These are phyloP conservation scores for Chytridium lagenaria DNA, from an alignment of 371 early-diverging fungal genomes.

Conservation along the genomic window DNA sequence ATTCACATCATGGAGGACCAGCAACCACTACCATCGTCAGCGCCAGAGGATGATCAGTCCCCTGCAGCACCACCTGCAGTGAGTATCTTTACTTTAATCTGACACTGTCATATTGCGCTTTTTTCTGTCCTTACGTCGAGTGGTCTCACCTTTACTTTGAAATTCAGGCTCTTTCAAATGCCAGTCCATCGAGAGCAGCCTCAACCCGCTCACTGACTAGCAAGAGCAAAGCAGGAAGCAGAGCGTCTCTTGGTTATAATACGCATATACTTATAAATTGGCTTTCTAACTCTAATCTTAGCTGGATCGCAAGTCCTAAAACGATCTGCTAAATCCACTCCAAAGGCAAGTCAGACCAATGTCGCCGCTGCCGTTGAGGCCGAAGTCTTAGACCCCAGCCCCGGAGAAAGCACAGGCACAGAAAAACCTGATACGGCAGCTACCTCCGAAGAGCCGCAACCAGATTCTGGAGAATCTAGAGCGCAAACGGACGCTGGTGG, in stretches of 20 bases:
- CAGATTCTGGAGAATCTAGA: background rate
- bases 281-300: too few species aligned
- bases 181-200: background rate
- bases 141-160: too few species aligned
- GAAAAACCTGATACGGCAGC: background rate
- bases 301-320: constrained; percentile 5
- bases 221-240: background rate
- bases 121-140: too few species aligned
- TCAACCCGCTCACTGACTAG: background rate
- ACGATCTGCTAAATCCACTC: background rate
- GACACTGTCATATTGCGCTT: background rate
- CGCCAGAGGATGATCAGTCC: too few species aligned
- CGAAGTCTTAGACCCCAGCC: background rate
- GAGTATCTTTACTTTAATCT: too few species aligned
- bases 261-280: too few species aligned
- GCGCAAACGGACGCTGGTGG: background rate
- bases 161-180: too few species aligned
- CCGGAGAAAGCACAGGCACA: background rate
- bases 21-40: too few species aligned
- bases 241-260: background rate
- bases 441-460: background rate
- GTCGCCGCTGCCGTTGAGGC: background rate
- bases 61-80: too few species aligned
- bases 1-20: too few species aligned
- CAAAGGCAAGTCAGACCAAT: background rate